phyloP scores from a whole-genome alignment of 2,329 filamentous ascomycete species.

The Didymella exigua region DNA sequence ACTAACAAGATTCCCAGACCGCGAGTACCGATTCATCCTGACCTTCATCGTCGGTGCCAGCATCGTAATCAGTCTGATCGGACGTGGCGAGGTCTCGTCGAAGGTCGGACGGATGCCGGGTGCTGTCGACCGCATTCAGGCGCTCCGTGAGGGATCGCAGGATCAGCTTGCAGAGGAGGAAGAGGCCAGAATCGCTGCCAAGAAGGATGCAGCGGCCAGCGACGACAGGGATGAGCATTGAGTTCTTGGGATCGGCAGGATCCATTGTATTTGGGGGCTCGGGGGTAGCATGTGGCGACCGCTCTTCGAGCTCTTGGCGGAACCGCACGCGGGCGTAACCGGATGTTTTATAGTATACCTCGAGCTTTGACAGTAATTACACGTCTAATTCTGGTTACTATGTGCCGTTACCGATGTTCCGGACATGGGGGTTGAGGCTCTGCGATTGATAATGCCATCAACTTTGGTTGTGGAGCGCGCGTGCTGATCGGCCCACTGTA shows the following conservation, averaged over 20 bases:
- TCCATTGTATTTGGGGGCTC: conserved; percentile 10
- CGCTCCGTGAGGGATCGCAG: conserved; percentile 51
- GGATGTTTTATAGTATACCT: conserved; percentile 1
- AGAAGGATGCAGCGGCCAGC: conserved; percentile 31
- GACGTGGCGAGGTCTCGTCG: conserved; percentile 75
- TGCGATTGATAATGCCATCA: conserved; percentile 18
- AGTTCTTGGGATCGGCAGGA: conserved; percentile 12
- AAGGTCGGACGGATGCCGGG: conserved; percentile 56
- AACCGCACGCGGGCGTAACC: background rate
- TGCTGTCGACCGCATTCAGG: conserved; percentile 54
- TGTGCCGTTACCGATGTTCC: conserved; percentile 13
- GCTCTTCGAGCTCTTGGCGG: background rate
- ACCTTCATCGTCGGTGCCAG: conserved; percentile 86
- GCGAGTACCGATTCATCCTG: conserved; percentile 86
- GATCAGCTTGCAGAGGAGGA: conserved; percentile 42
- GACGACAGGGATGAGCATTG: conserved; percentile 23
- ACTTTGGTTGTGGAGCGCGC: conserved; percentile 21
- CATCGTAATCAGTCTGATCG: conserved; percentile 80
- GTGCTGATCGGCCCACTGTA: conserved; percentile 29
- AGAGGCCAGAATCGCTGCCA: conserved; percentile 29
- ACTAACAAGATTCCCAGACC: conserved; percentile 53
- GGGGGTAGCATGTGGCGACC: conserved; percentile 6
- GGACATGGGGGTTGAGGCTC: conserved; percentile 17
- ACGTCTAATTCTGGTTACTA: background rate
- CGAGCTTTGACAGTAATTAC: conserved; percentile 9